These are phyloP conservation scores for Mycena venus DNA, from an alignment of 768 basidiomycete species.

Conservation along the genomic window DNA sequence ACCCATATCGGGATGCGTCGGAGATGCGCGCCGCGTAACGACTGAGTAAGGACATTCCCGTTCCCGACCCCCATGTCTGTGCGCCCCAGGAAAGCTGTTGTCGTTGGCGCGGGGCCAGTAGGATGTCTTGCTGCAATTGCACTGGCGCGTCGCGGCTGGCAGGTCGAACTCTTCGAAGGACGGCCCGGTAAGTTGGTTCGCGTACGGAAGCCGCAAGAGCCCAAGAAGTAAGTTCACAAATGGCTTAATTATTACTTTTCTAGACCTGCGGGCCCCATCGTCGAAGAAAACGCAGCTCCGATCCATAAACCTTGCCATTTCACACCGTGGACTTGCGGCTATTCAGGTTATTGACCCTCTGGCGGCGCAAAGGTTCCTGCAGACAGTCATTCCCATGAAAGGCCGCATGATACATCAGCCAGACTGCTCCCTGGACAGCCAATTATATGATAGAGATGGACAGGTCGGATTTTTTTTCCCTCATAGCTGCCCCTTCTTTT, in stretches of 20 bases:
- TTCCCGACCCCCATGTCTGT: constrained; percentile 1
- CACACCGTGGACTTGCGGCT: constrained; percentile 92
- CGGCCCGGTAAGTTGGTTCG: constrained; percentile 70
- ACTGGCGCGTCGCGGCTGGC: constrained; percentile 90
- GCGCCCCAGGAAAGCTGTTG: constrained; percentile 54
- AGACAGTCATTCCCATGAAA: constrained; percentile 91
- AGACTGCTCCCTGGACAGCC: constrained; percentile 82
- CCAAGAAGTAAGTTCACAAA: constrained; percentile 32
- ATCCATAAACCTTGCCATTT: constrained; percentile 97
- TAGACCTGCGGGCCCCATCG: constrained; percentile 82
- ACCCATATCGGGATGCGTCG: background rate
- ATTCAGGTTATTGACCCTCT: constrained; percentile 83
- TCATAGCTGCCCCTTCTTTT: constrained; percentile 30
- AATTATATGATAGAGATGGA: constrained; percentile 89
- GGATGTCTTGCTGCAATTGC: constrained; percentile 92
- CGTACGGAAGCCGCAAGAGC: constrained; percentile 30
- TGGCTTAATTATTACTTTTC: constrained; percentile 30
- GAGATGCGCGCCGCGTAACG: too few species aligned
- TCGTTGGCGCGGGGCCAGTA: constrained; percentile 94
- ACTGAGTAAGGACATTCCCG: background rate
- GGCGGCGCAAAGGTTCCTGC: constrained; percentile 77
- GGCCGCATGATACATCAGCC: constrained; percentile 94
- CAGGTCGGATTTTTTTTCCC: constrained; percentile 72
- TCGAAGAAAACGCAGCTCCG: constrained; percentile 81
- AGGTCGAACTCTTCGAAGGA: constrained; percentile 83